These are phyloP conservation scores for Vitis labrusca DNA, from an alignment of 164 flowering plant genomes.

Conservation along the genomic window DNA sequence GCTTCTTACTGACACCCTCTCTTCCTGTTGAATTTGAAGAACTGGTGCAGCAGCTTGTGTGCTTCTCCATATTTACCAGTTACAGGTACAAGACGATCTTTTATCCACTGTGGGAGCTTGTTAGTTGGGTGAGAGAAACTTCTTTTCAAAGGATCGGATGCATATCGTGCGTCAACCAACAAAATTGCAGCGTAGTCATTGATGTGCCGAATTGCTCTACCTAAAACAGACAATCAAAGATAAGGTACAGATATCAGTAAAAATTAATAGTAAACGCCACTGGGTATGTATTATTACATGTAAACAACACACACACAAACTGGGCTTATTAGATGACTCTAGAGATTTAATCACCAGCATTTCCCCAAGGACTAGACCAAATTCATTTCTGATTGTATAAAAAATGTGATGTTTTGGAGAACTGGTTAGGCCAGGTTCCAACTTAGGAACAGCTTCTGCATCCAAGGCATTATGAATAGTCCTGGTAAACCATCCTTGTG, in stretches of 20 bases:
- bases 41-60: slow-evolving; percentile 71
- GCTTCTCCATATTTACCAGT: slow-evolving; percentile 77
- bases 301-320: too few relatives aligned
- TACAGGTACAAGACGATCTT: slow-evolving; percentile 53
- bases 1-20: slow-evolving; percentile 19
- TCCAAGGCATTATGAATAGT: neutral
- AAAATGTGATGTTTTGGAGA: too few relatives aligned
- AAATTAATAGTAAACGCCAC: neutral
- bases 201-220: slow-evolving; percentile 90
- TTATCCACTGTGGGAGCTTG: slow-evolving; percentile 97
- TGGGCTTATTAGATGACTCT: too few relatives aligned
- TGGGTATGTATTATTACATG: neutral
- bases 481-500: neutral
- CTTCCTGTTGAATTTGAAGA: slow-evolving; percentile 69
- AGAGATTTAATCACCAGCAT: too few relatives aligned
- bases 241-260: neutral
- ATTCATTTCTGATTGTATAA: too few relatives aligned
- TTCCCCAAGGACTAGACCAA: too few relatives aligned
- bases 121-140: slow-evolving; percentile 51
- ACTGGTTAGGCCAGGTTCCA: too few relatives aligned
- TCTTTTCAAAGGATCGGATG: slow-evolving; percentile 46
- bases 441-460: too few relatives aligned
- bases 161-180: slow-evolving; percentile 82
- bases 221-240: slow-evolving; percentile 32
- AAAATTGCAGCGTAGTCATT: slow-evolving; percentile 94